phyloP scores from a whole-genome alignment of 2,329 filamentous ascomycete genomes.

The Ophiostoma montium region DNA sequence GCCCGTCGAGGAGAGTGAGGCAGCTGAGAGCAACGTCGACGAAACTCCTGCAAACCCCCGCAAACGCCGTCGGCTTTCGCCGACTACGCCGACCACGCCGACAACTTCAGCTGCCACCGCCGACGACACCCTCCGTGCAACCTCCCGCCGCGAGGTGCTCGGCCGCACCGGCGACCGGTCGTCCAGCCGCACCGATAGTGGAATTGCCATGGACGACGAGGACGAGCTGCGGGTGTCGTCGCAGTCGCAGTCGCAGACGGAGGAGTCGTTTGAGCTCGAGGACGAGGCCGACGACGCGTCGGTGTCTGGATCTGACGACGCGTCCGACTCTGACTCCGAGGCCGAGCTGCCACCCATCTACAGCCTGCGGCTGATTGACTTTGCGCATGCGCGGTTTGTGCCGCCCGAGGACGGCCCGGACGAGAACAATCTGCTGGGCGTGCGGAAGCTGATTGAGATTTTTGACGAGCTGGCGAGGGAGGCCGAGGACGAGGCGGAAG shows the following conservation, averaged over 20 bases:
- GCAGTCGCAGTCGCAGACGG: conserved; percentile 30
- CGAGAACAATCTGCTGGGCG: conserved; percentile 64
- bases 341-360: conserved; percentile 51
- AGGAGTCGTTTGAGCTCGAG: conserved; percentile 28
- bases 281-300: conserved; percentile 25
- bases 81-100: too few species aligned
- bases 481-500: too few species aligned
- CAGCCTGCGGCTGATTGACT: conserved; percentile 82
- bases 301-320: too few species aligned
- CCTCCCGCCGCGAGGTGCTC: not conserved
- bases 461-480: conserved; percentile 35
- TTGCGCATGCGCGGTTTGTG: conserved; percentile 80
- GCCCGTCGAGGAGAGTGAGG: too few species aligned
- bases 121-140: not conserved
- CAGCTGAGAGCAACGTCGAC: too few species aligned
- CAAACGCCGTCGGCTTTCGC: too few species aligned
- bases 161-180: conserved; percentile 18
- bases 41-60: too few species aligned
- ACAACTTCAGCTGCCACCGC: conserved; percentile 10
- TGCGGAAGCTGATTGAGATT: conserved; percentile 56
- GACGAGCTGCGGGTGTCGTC: too few species aligned
- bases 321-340: conserved; percentile 30
- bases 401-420: conserved; percentile 75
- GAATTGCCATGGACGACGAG: conserved; percentile 34
- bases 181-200: conserved; percentile 38